Evolutionary conservation across 2,329 filamentous ascomycete genomes (phyloP), one percentile per base, ranked within the genome.

Genomic region (Clonostachys chloroleuca): DNA sequence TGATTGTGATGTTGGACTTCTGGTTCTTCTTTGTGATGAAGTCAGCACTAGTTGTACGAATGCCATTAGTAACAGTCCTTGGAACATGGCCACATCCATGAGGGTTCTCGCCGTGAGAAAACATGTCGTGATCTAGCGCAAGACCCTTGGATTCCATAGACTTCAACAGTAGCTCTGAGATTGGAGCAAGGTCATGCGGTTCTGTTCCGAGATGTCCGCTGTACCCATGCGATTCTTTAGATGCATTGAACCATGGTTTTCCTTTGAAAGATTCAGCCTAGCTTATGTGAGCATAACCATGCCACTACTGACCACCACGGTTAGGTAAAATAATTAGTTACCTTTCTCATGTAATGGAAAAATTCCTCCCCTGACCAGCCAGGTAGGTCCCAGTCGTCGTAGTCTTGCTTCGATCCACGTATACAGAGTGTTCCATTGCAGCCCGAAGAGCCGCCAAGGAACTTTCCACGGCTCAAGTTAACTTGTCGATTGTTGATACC

Each of bases 321-420:
- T 8, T 10, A n/a, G 35, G 14, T 42, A 5, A 34, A 44, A 42
- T 34, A 42, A 18, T 18, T 35, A 13, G 13, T 36, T 39, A 76
- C 72, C 69, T 80, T 81, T 44, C 62, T 68, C 72, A 82, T 83
- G 46, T 75, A 79, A 12, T 60, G 63, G 50, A 78, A 82, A 52
- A 82, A 73, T 18, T 82, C 77, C 5, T 77, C 72, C 5, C 80
- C 77, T 47, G 67, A 74, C 78, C 80, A 80, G 4, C 75, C 78
- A 35, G 67, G 72, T 47, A 77, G 52, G 3, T 60, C 69, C 80
- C 80, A 81, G 48, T 83, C 77, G 58, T 83, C 76, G 17, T 73
- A 66, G 45, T 67, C 64, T 47, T 77, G 73, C 55, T 69, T 73
- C 10, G 63, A 65, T 18, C 74, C 74, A 5, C 73, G 67, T 30